phyloP scores from a whole-genome alignment of 1,139 yeast species.

The Blastobotrys proliferans region DNA sequence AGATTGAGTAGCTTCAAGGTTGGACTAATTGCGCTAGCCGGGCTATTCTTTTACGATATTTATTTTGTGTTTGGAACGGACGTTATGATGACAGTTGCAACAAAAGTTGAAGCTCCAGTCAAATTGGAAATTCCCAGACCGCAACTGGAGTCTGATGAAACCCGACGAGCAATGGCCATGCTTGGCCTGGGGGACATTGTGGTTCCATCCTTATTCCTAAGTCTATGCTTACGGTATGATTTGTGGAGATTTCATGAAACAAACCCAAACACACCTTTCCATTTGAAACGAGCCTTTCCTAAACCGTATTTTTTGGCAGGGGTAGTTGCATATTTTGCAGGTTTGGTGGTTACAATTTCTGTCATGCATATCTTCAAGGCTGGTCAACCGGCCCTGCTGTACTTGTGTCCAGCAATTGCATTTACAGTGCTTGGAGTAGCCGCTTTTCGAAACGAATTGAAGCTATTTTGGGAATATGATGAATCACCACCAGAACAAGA shows the following conservation, averaged over 20 bases:
- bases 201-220: constrained; percentile 50
- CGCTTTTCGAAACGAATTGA: constrained; percentile 40
- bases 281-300: constrained; percentile 39
- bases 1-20: constrained; percentile 41
- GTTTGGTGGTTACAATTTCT: constrained; percentile 42
- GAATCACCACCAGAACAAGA: constrained; percentile 31
- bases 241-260: constrained; percentile 38
- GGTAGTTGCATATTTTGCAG: constrained; percentile 44
- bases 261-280: constrained; percentile 32
- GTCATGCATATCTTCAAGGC: constrained; percentile 39
- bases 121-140: constrained; percentile 48
- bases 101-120: constrained; percentile 50
- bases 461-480: constrained; percentile 38
- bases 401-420: constrained; percentile 53
- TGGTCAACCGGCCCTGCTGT: constrained; percentile 68
- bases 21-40: constrained; percentile 44
- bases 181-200: constrained; percentile 61
- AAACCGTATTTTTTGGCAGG: constrained; percentile 47
- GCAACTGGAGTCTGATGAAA: constrained; percentile 12
- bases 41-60: constrained; percentile 58
- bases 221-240: constrained; percentile 52
- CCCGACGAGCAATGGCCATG: constrained; percentile 35
- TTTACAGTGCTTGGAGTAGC: constrained; percentile 37
- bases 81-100: constrained; percentile 62
- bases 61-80: constrained; percentile 63